phyloP scores from a whole-genome alignment of 2,329 filamentous ascomycete genomes.

The Neofusicoccum laricinum region DNA sequence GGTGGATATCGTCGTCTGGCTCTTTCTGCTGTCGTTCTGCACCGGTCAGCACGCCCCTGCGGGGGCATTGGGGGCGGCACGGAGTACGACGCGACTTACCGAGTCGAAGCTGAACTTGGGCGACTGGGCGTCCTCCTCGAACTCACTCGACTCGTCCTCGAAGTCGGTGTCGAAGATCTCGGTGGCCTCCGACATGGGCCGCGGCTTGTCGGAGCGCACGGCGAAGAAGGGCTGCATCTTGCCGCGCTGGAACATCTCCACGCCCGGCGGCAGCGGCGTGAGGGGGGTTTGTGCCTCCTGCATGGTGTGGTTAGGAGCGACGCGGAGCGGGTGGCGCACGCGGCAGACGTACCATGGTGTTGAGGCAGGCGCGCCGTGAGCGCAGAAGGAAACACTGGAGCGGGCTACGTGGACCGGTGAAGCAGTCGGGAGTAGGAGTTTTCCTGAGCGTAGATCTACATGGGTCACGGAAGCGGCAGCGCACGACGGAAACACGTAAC shows the following conservation, averaged over 20 bases:
- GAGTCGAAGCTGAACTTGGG: slow-evolving; percentile 68
- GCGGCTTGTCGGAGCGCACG: slow-evolving; percentile 49
- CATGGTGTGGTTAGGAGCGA: not conserved
- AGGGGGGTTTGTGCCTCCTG: slow-evolving; percentile 27
- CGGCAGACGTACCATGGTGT: slow-evolving; percentile 29
- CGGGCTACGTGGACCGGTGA: slow-evolving; percentile 1
- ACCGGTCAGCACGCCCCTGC: slow-evolving; percentile 26
- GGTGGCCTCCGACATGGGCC: slow-evolving; percentile 69
- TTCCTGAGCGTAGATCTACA: slow-evolving; percentile 16
- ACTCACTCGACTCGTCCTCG: slow-evolving; percentile 63
- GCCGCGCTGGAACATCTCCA: slow-evolving; percentile 50
- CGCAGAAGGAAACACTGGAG: not conserved
- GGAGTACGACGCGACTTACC: slow-evolving; percentile 53
- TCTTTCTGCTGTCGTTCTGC: slow-evolving; percentile 61
- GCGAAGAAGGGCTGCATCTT: slow-evolving; percentile 60
- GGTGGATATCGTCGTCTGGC: slow-evolving; percentile 82
- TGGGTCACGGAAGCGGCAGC: not conserved
- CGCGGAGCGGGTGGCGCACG: not conserved
- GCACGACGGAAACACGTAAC: slow-evolving; percentile 7
- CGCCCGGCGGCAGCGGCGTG: slow-evolving; percentile 41
- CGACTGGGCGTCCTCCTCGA: slow-evolving; percentile 45
- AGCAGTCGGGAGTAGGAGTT: slow-evolving; percentile 4
- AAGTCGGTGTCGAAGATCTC: slow-evolving; percentile 76
- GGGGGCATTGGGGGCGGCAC: slow-evolving; percentile 3
- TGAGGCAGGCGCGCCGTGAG: not conserved